Base-by-base conservation (phyloP, 768 basidiomycete species). In the Punctularia strigosozonata region DNA sequence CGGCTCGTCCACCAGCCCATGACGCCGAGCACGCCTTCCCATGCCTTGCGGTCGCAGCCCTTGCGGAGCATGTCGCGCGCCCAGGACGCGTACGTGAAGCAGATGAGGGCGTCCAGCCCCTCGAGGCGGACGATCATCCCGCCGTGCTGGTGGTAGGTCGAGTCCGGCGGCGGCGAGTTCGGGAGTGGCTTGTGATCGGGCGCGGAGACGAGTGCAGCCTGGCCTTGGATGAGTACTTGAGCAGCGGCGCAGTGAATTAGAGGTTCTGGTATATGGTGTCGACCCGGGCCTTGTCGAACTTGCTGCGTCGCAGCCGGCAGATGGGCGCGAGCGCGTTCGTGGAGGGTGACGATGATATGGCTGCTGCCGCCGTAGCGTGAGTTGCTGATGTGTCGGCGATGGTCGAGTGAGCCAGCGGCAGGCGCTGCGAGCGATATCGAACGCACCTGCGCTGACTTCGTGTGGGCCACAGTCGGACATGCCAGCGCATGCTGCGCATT, bases 21-120 rank as follows among this genome's bases (percentile, higher is more conserved):
- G 46, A 80, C 84, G 2, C 70, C 74, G 44, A 75, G 69, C 48
- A 80, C 77, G 8, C 78, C 82, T 10, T 60, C 53, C 83, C 83
- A 86, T 14, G 75, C 75, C 37, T 72, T 69, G 31, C 61, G 64
- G 50, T 65, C 66, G 55, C 81, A 84, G 5, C 58, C 49, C 41
- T 67, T 66, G 42, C 66, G 64, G 46, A 63, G 56, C 50, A 76
- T 74, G 44, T 86, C 84, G 50, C 71, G 77, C 57, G 73, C 76
- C 87, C 86, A 91, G 47, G 85, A 68, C 4, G 82, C 71, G 53
- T 86, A 91, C 4, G 81, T 75, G 60, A 89, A 90, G 59, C 80
- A 82, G 31, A 89, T 64, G 41, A 89, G 69, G 31, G 86, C 80
- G 57, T 90, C 85, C 26, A 86, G 60, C 33, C 84, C 76, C 54